Evolutionary conservation across 768 basidiomycete genomes (phyloP).

Genomic region (Hygrophorus pudorinus): DNA sequence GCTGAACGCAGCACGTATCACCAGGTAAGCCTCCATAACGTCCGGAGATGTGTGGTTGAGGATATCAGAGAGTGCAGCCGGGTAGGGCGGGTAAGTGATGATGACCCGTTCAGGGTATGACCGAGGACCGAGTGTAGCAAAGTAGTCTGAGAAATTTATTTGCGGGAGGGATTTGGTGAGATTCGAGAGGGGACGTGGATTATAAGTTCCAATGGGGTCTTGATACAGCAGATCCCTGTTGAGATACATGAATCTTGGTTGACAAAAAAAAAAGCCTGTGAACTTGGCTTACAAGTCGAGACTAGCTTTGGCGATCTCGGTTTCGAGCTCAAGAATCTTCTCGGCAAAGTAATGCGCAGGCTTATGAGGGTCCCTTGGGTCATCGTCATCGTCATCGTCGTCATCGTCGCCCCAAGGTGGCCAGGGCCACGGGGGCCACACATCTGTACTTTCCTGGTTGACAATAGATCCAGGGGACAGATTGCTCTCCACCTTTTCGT

Average conservation of each 20-base stretch:
- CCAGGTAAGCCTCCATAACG: slow-evolving; percentile 80
- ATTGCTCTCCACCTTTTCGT: slow-evolving; percentile 25
- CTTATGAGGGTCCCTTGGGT: slow-evolving; percentile 36
- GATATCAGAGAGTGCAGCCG: slow-evolving; percentile 54
- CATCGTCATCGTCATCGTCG: slow-evolving; percentile 34
- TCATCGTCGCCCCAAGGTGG: slow-evolving; percentile 73
- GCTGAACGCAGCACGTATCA: slow-evolving; percentile 60
- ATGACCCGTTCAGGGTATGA: slow-evolving; percentile 68
- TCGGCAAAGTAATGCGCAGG: slow-evolving; percentile 54
- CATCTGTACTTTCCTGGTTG: slow-evolving; percentile 29
- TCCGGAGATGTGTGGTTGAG: slow-evolving; percentile 57
- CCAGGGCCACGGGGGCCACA: slow-evolving; percentile 81
- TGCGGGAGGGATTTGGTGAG: slow-evolving; percentile 63
- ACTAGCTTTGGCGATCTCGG: slow-evolving; percentile 63
- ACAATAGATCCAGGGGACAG: slow-evolving; percentile 12
- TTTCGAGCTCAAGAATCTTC: slow-evolving; percentile 70
- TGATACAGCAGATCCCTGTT: slow-evolving; percentile 56
- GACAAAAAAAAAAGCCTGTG: neutral
- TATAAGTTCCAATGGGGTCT: slow-evolving; percentile 85
- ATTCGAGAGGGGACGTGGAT: slow-evolving; percentile 63
- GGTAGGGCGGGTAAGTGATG: slow-evolving; percentile 74
- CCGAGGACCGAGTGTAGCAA: slow-evolving; percentile 75
- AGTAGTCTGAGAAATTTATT: slow-evolving; percentile 78
- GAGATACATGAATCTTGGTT: neutral
- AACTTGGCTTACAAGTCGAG: slow-evolving; percentile 55